phyloP scores from a whole-genome alignment of 2,329 filamentous ascomycete species.

The Calcarisporium arbuscula region DNA sequence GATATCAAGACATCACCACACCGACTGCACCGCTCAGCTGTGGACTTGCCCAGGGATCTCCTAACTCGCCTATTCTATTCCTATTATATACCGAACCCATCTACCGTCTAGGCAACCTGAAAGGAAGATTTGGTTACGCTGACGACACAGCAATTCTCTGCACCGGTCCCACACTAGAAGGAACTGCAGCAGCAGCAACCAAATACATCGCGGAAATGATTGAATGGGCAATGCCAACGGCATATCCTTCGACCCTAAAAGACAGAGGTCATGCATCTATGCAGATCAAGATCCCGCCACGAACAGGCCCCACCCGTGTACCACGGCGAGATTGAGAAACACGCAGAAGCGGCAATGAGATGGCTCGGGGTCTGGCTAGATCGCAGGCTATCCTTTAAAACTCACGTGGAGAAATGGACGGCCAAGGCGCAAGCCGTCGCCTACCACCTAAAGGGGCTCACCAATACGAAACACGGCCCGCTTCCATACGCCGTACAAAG shows the following conservation, averaged over 20 bases:
- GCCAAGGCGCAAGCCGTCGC: too few species aligned
- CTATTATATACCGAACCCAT: conserved; percentile 12
- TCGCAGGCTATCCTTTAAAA: conserved; percentile 9
- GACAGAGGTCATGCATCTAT: conserved; percentile 16
- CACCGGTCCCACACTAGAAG: conserved; percentile 8
- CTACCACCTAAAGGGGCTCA: too few species aligned
- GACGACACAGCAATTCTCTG: conserved; percentile 14
- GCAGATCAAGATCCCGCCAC: conserved; percentile 1
- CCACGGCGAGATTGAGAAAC: too few species aligned
- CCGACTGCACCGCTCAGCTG: conserved; percentile 4
- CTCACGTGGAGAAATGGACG: conserved; percentile 12
- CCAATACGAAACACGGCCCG: too few species aligned
- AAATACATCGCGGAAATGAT: conserved; percentile 8
- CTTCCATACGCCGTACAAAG: too few species aligned
- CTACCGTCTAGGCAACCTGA: conserved; percentile 5
- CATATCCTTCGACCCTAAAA: conserved; percentile 15
- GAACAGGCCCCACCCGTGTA: conserved; percentile 3
- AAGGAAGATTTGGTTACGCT: conserved; percentile 9
- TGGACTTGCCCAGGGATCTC: conserved; percentile 11
- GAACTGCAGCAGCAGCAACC: conserved; percentile 5
- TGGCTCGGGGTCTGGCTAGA: conserved; percentile 17
- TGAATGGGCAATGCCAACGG: conserved; percentile 12
- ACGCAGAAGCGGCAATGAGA: conserved; percentile 10
- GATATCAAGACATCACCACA: conserved; percentile 8
- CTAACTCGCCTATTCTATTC: conserved; percentile 13